A percentile compares a stretch with the other conserved stretches of the same genome.
phyloP scores from a whole-genome alignment of 805 yeast species.

The Komagataella kurtzmanii region DNA sequence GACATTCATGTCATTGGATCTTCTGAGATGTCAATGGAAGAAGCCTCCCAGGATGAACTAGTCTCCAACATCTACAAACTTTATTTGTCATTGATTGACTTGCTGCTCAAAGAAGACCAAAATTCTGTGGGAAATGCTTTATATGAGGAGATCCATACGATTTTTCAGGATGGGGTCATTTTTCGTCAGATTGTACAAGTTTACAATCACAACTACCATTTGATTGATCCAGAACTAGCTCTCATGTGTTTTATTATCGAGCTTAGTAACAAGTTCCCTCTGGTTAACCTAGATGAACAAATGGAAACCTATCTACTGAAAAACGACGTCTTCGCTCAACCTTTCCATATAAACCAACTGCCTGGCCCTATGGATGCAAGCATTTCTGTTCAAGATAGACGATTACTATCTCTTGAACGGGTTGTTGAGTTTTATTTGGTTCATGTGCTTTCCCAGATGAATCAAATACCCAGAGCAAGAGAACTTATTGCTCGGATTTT shows the following conservation, averaged over 20 bases:
- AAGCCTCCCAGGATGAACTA: constrained; percentile 5
- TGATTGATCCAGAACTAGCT: constrained; percentile 13
- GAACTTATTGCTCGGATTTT: constrained; percentile 9
- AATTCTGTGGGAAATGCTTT: neutral
- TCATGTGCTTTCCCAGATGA: constrained; percentile 10
- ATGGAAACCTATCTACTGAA: constrained; percentile 10
- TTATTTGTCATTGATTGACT: constrained; percentile 15
- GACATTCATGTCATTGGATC: neutral
- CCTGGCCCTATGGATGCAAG: neutral
- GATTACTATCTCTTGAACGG: constrained; percentile 5
- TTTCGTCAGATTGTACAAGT: constrained; percentile 9
- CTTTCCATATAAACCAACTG: neutral
- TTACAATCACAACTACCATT: constrained; percentile 3
- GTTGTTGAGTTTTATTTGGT: constrained; percentile 13
- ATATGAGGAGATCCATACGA: neutral
- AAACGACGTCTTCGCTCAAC: constrained; percentile 6
- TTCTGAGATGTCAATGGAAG: constrained; percentile 5
- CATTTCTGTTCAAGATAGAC: constrained; percentile 1
- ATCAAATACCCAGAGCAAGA: constrained; percentile 7
- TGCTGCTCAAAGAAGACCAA: constrained; percentile 11
- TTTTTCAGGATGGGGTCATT: constrained; percentile 11
- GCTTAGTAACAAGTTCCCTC: constrained; percentile 12
- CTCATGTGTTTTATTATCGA: constrained; percentile 18
- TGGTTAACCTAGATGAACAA: constrained; percentile 10
- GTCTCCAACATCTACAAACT: constrained; percentile 11